Evolutionary conservation across 805 yeast genomes (phyloP).

Genomic region (Ogataea methylovora): DNA sequence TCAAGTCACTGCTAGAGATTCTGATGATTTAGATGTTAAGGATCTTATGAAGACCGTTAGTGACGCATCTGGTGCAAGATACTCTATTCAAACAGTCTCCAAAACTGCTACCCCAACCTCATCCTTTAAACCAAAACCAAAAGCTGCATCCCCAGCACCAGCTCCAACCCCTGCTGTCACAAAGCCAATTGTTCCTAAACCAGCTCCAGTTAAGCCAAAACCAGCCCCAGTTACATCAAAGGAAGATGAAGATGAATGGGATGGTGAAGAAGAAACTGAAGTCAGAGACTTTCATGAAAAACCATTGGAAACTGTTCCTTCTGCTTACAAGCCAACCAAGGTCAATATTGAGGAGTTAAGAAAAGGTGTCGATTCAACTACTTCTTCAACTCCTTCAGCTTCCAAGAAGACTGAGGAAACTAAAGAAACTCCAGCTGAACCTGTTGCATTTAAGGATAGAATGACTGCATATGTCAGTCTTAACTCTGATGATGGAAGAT

Average conservation of each 20-base stretch:
- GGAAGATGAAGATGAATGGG: conserved; percentile 62
- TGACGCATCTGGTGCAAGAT: conserved; percentile 94
- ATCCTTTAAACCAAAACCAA: conserved; percentile 27
- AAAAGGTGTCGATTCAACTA: conserved; percentile 40
- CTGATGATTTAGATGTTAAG: conserved; percentile 76
- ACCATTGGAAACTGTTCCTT: conserved; percentile 46
- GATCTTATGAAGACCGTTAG: conserved; percentile 71
- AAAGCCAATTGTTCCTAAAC: conserved; percentile 13
- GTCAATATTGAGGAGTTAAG: conserved; percentile 52
- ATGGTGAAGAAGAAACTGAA: conserved; percentile 51
- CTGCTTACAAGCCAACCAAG: conserved; percentile 61
- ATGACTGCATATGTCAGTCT: conserved; percentile 21
- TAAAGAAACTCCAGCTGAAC: conserved; percentile 36
- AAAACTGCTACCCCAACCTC: conserved; percentile 11
- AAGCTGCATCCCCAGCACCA: conserved; percentile 26
- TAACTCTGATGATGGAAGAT: conserved; percentile 36
- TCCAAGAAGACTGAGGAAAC: conserved; percentile 19
- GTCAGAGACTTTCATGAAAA: conserved; percentile 44
- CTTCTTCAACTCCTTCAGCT: conserved; percentile 25
- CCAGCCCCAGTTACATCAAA: conserved; percentile 4
- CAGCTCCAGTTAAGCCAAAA: conserved; percentile 17
- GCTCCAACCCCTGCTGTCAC: conserved; percentile 20
- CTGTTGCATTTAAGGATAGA: conserved; percentile 42
- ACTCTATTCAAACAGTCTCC: conserved; percentile 49
- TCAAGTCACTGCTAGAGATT: conserved; percentile 93